Percentiles rank a stretch among this genome's conserved stretches.
phyloP scores from a whole-genome alignment of 352 stramenopile genomes.

The Bremia lactucae region DNA sequence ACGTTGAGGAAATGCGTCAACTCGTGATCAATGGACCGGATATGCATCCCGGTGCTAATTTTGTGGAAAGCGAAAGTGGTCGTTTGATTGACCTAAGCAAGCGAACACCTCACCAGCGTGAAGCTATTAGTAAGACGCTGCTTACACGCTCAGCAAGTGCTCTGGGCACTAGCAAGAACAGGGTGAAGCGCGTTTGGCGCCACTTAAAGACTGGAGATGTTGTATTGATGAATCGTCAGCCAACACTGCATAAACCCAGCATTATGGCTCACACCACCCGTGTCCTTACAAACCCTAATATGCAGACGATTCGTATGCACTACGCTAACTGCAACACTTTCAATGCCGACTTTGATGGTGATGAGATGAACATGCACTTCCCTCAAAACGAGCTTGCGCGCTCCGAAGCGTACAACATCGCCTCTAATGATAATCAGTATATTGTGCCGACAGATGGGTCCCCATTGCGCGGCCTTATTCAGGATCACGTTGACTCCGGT shows the following conservation, averaged over 20 bases:
- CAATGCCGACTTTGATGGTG: conserved; percentile 99
- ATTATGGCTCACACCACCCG: conserved; percentile 99
- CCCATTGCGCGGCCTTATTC: conserved; percentile 96
- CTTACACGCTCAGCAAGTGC: conserved; percentile 82
- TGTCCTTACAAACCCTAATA: conserved; percentile 92
- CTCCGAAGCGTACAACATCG: conserved; percentile 96
- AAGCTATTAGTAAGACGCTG: conserved; percentile 93
- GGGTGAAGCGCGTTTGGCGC: conserved; percentile 93
- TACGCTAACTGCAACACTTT: conserved; percentile 99
- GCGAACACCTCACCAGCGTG: conserved; percentile 87
- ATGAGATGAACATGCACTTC: conserved; percentile 99
- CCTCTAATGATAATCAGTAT: conserved; percentile 96
- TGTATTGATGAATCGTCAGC: conserved; percentile 99
- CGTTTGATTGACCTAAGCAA: conserved; percentile 91
- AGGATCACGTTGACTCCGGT: conserved; percentile 98
- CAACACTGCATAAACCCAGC: conserved; percentile 99
- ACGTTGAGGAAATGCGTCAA: conserved; percentile 94
- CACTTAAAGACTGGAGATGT: conserved; percentile 97
- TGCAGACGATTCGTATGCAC: conserved; percentile 99
- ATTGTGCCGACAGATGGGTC: conserved; percentile 96
- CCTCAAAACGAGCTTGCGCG: conserved; percentile 97
- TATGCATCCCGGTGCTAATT: conserved; percentile 95
- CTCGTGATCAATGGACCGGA: conserved; percentile 94
- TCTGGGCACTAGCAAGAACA: conserved; percentile 71
- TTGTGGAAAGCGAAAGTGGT: conserved; percentile 93